Conservation (phyloP, 148 eudicot species). For the Mesembryanthemum crystallinum region DNA sequence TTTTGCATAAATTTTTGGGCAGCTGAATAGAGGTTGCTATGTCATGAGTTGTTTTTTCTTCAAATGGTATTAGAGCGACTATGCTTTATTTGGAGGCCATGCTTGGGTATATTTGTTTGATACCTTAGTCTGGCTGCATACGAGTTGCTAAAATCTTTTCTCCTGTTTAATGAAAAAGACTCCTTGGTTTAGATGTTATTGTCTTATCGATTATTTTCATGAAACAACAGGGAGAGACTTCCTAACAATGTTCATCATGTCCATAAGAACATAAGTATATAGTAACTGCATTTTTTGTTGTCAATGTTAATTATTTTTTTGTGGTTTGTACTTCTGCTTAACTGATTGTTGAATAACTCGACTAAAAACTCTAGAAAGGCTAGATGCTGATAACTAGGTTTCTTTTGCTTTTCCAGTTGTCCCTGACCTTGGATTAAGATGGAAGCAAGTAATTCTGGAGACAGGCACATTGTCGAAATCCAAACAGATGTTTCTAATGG, state of each 20-base stretch:
- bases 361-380: background rate
- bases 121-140: background rate
- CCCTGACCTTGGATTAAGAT: slow-evolving; percentile 35
- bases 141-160: background rate
- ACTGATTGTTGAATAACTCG: background rate
- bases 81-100: background rate
- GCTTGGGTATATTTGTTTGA: background rate
- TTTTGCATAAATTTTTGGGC: background rate
- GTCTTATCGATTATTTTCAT: background rate
- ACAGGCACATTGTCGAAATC: slow-evolving; percentile 52
- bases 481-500: slow-evolving; percentile 28
- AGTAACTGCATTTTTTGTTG: background rate
- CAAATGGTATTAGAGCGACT: background rate
- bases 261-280: slow-evolving; percentile 1
- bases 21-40: background rate
- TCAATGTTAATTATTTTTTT: too few relatives aligned
- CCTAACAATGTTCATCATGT: background rate
- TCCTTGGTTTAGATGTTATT: too few relatives aligned
- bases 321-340: background rate
- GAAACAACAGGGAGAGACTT: background rate
- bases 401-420: slow-evolving; percentile 4
- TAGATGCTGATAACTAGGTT: background rate
- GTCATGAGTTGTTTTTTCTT: background rate
- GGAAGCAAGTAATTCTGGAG: slow-evolving; percentile 41
- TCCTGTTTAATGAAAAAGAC: too few relatives aligned